Percentiles rank a stretch among this genome's conserved stretches.
phyloP scores from a whole-genome alignment of 2,329 filamentous ascomycete genomes.

The Kalmusia sp. region DNA sequence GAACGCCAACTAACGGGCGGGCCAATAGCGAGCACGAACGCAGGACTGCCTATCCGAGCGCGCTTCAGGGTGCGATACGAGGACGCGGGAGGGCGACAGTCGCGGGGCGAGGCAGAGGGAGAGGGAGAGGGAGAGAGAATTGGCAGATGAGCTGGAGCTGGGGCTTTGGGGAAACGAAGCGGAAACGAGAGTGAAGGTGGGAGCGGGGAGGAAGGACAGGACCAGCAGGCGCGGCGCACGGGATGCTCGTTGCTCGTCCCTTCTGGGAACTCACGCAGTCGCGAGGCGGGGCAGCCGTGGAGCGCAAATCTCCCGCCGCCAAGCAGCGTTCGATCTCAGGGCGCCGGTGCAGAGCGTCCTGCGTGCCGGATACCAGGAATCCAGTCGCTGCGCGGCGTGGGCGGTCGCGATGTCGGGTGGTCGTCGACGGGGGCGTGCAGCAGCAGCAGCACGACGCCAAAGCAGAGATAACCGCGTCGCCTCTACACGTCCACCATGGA shows the following conservation, averaged over 20 bases:
- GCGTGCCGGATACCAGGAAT: constrained; percentile 13
- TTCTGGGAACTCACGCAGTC: constrained; percentile 29
- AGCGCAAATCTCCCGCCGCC: constrained; percentile 26
- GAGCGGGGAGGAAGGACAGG: constrained; percentile 12
- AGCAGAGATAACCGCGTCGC: constrained; percentile 33
- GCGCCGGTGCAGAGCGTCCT: constrained; percentile 6
- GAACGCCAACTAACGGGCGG: constrained; percentile 22
- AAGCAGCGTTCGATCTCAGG: constrained; percentile 13
- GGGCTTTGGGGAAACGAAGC: no score
- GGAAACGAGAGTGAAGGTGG: constrained; percentile 12
- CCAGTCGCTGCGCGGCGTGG: constrained; percentile 7
- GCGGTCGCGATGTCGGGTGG: constrained; percentile 23
- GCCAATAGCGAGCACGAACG: constrained; percentile 29
- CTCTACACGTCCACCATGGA: constrained; percentile 30
- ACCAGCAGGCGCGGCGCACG: constrained; percentile 12
- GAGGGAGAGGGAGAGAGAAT: constrained; percentile 13
- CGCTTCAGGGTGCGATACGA: neutral
- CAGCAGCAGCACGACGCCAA: constrained; percentile 29
- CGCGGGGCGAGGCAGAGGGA: constrained; percentile 9
- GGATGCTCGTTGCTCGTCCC: constrained; percentile 22
- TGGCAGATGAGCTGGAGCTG: constrained; percentile 17
- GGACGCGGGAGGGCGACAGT: constrained; percentile 10
- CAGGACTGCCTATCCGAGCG: neutral
- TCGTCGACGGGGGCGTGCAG: constrained; percentile 33
- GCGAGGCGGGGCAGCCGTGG: constrained; percentile 34